Evolutionary conservation across 2,329 filamentous ascomycete species (phyloP), one percentile per base, ranked within the genome.

Genomic region (Catunica adiposa): DNA sequence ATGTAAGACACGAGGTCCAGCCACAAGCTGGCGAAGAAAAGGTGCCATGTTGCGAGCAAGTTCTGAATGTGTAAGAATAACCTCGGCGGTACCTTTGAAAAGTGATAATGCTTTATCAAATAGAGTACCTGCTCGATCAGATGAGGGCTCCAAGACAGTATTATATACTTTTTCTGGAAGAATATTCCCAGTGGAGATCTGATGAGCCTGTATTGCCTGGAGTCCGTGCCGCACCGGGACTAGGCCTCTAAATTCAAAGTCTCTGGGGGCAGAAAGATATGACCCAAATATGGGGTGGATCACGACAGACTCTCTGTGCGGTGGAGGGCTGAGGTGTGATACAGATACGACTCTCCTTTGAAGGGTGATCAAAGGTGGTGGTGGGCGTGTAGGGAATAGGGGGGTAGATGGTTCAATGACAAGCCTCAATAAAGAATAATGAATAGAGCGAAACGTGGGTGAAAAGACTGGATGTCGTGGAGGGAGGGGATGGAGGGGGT

Each of bases 21-120:
- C 89, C 60, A 97, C 88, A 61, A 97, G 86, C 66, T 94, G 87
- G 63, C 90, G 86, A 61, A 97, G 77, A 59, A 97, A 70, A 22
- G 83, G 87, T 55, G 84, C 76, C 86, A 83, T 60, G 50, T 54
- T 46, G 51, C 56, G 31, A 38, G 40, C 47, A 40, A 53, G 48
- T 48, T 58, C 15, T 31, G 48, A 55, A 22, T 55, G 53, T 15
- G n/a, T 52, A 4, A 58, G 50, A 25, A 53, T 15, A 48, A 58
- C 47, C 14, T 53, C 54, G 17, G 53, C 53, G 40, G 31, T 53
- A 8, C 40, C 29, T 26, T 53, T 51, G 40, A 55, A 47, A 14
- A 53, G 17, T 26, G 22, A 31, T n/a, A 54, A 29, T 42, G 38
- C 40, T 25, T 26, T 31, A 15, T 44, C 26, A 22, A 44, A n/a